A percentile compares a stretch with the other conserved stretches of the same genome.
Evolutionary conservation across 768 basidiomycete species (phyloP).

Genomic region (Leccinum uliginosum): DNA sequence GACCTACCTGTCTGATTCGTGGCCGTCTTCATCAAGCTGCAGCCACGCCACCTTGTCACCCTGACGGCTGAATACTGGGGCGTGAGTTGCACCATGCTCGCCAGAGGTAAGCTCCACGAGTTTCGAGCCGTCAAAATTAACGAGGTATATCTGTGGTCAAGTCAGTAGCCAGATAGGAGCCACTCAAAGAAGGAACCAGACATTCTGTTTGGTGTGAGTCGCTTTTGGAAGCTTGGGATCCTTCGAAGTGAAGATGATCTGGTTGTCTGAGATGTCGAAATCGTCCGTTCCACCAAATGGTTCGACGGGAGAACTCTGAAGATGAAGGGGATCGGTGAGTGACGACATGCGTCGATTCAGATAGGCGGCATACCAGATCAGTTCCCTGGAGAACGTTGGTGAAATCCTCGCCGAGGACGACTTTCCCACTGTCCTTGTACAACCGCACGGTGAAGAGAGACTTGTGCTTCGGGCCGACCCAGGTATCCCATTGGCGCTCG

Average conservation of each 20-base stretch:
- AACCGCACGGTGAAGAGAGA: constrained; percentile 72
- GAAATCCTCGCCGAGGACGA: constrained; percentile 51
- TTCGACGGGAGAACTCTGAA: constrained; percentile 69
- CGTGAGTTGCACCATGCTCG: constrained; percentile 75
- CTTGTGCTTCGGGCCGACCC: constrained; percentile 66
- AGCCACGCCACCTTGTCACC: constrained; percentile 83
- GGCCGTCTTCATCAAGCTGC: constrained; percentile 82
- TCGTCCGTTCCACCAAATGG: constrained; percentile 85
- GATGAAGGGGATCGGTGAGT: background rate
- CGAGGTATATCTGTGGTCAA: constrained; percentile 59
- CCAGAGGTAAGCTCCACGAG: constrained; percentile 77
- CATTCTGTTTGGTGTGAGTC: constrained; percentile 87
- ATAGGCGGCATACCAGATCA: constrained; percentile 49
- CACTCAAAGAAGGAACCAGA: constrained; percentile 25
- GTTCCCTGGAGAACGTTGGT: constrained; percentile 63
- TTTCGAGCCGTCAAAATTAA: constrained; percentile 49
- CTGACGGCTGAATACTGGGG: constrained; percentile 61
- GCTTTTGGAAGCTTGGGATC: constrained; percentile 74
- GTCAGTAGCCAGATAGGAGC: background rate
- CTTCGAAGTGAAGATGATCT: constrained; percentile 83
- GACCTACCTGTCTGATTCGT: constrained; percentile 76
- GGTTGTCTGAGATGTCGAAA: constrained; percentile 64
- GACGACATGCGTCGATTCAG: background rate
- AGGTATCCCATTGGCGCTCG: constrained; percentile 77
- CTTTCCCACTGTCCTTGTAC: constrained; percentile 42